A percentile compares a stretch with the other conserved stretches of the same genome.
These are phyloP conservation scores for Vigna hirtella DNA, from an alignment of 306 rosid genomes.

Conservation along the genomic window DNA sequence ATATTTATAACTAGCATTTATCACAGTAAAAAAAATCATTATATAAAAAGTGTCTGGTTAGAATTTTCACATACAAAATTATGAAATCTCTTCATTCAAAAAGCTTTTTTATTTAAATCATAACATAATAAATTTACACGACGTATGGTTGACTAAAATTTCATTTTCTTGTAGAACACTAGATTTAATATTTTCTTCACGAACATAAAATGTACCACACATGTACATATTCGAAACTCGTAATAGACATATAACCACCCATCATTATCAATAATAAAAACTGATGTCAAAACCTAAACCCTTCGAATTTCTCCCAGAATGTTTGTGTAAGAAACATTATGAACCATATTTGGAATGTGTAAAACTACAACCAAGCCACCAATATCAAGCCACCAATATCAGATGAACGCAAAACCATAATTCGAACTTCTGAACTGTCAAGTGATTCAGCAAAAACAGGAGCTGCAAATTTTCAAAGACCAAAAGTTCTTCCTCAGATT, in stretches of 20 bases:
- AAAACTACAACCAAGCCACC: conserved; percentile 13
- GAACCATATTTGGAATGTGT: neutral
- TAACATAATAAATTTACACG: too few relatives aligned
- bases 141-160: too few relatives aligned
- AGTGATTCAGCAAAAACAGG: conserved; percentile 8
- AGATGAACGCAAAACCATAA: neutral
- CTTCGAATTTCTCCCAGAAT: neutral
- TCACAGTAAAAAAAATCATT: too few relatives aligned
- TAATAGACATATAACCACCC: neutral
- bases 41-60: too few relatives aligned
- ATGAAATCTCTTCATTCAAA: too few relatives aligned
- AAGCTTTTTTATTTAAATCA: too few relatives aligned
- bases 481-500: conserved; percentile 29
- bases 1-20: too few relatives aligned
- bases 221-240: neutral
- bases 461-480: conserved; percentile 7
- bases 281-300: neutral
- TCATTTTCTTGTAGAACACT: too few relatives aligned
- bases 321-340: neutral
- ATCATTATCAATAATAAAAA: neutral
- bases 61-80: too few relatives aligned
- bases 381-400: conserved; percentile 16
- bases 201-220: too few relatives aligned
- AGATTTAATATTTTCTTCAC: too few relatives aligned
- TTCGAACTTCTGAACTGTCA: conserved; percentile 3